A percentile compares a stretch with the other conserved stretches of the same genome.
These are phyloP conservation scores for Kwoniella mangroviensis DNA, from an alignment of 768 basidiomycete species.

Conservation along the genomic window DNA sequence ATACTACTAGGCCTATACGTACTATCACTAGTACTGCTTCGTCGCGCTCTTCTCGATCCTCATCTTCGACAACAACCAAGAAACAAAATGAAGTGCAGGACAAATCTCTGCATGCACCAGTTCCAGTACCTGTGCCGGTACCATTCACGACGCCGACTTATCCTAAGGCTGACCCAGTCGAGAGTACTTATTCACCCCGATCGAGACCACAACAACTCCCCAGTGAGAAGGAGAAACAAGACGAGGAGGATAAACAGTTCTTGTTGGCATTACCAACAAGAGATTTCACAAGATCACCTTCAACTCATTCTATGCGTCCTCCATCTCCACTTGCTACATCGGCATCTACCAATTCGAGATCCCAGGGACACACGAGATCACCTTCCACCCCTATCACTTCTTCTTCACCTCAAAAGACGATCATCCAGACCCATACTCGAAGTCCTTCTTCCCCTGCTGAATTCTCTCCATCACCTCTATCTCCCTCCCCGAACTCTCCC, in stretches of 20 bases:
- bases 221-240: not conserved
- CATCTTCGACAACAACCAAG: not conserved
- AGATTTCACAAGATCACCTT: constrained; percentile 15
- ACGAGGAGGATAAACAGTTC: constrained; percentile 2
- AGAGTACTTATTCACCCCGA: not conserved
- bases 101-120: not conserved
- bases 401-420: not conserved
- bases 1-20: not conserved
- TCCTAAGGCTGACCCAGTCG: not conserved
- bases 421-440: constrained; percentile 2
- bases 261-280: constrained; percentile 1
- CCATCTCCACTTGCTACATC: not conserved
- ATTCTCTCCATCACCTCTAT: not conserved
- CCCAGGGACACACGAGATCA: not conserved
- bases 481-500: not conserved
- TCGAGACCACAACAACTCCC: not conserved
- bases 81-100: not conserved
- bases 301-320: constrained; percentile 3
- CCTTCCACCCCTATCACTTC: constrained; percentile 12
- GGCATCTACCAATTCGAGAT: not conserved
- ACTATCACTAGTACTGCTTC: too few species aligned
- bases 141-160: constrained; percentile 3
- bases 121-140: not conserved
- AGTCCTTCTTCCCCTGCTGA: constrained; percentile 14
- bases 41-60: not conserved